Evolutionary conservation across 192 early-diverging fungal species (phyloP), one percentile per base, ranked within the genome.

Genomic region (Globomyces pollinis-pini): DNA sequence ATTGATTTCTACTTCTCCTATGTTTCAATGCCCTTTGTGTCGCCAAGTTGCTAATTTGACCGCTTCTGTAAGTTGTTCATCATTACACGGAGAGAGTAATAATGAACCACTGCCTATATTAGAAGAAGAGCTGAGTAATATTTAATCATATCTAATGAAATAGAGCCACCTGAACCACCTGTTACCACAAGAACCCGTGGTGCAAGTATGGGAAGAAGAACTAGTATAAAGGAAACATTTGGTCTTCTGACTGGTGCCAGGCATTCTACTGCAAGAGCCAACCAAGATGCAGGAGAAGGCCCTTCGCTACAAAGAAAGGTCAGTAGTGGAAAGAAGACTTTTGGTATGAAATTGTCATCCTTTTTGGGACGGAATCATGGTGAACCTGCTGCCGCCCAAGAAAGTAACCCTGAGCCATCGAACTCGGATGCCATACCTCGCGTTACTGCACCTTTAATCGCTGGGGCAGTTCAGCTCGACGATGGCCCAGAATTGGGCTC

Each of bases 1-100:
- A 20, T n/a, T 83, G 9, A 39, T 83, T 24, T 55, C 54, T 23
- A 71, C 73, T 50, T 74, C 72, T 3, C 63, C 67, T 23, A 83
- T 83, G 81, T 83, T 83, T 58, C 79, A 80, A 53, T 83, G 81
- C 51, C 81, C 81, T 16, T 53, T 83, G 58, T 83, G 81, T 57
- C 62, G 81, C 13, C 81, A 83, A 51, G 81, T 83, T 6, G 81
- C 81, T 1, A 83, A 83, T 45, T 63, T 83, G 11, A 69, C 74
- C 29, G 81, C 81, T 1, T 60, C 50, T 23, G 81, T 83, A 24
- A 73, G 71, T 44, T 73, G 47, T 3, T 79, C 79, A 43, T 63
- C 59, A 18, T 50, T 79, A 35, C 61, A 69, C 29, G 73, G 64
- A n/a, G 63, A 58, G 20, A n/a, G n/a, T n/a, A 52, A 69, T 28